A percentile compares a stretch with the other conserved stretches of the same genome.
These are phyloP conservation scores for Drosera spatulata DNA, from an alignment of 179 eudicot genomes.

Conservation along the genomic window DNA sequence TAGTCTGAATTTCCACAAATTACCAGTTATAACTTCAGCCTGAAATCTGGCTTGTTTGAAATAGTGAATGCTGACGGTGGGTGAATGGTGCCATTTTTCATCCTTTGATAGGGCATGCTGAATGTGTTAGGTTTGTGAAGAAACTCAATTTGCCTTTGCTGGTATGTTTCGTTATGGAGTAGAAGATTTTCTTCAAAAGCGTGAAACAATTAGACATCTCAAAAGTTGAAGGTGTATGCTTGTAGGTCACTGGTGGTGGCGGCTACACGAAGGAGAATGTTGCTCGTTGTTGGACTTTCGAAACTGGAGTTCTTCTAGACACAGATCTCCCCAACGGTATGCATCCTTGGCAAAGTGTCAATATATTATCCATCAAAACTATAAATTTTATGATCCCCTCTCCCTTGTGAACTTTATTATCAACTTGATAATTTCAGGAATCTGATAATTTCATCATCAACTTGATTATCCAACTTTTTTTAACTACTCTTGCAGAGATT, in stretches of 20 bases:
- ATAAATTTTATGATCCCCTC: too few relatives aligned
- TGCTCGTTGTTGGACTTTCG: constrained; percentile 97
- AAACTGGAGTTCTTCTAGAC: constrained; percentile 86
- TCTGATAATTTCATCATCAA: background rate
- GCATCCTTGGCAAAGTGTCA: background rate
- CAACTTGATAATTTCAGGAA: background rate
- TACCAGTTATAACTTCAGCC: too few relatives aligned
- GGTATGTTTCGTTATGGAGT: constrained; percentile 31
- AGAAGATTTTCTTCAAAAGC: too few relatives aligned
- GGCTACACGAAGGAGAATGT: constrained; percentile 99
- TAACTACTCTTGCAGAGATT: constrained; percentile 50
- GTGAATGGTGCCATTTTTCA: background rate
- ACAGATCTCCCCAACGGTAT: constrained; percentile 85
- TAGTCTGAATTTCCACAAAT: constrained; percentile 7
- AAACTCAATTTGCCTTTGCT: constrained; percentile 84
- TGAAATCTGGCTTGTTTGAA: too few relatives aligned
- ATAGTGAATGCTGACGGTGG: background rate
- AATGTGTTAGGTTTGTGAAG: constrained; percentile 93
- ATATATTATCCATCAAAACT: too few relatives aligned
- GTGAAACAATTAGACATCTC: background rate
- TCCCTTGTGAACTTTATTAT: too few relatives aligned
- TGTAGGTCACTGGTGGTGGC: constrained; percentile 97
- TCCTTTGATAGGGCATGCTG: constrained; percentile 76
- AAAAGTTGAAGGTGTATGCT: constrained; percentile 7
- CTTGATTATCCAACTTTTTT: background rate